These are phyloP conservation scores for Thelephora terrestris DNA, from an alignment of 1,284 basidiomycete species.

Conservation along the genomic window DNA sequence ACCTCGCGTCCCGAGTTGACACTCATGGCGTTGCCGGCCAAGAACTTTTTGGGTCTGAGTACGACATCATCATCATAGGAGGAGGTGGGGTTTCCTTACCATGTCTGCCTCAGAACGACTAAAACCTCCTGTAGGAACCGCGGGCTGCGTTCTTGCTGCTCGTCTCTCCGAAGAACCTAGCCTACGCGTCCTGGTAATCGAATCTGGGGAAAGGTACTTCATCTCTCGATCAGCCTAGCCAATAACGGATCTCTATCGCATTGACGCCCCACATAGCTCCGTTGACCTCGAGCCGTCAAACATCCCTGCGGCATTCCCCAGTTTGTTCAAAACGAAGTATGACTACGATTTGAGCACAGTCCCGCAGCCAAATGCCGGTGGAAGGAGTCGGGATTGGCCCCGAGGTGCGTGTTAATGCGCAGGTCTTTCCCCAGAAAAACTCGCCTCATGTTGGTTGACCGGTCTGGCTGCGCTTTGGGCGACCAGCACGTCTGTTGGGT, in stretches of 20 bases:
- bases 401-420: slow-evolving; percentile 34
- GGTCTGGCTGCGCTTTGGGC: neutral
- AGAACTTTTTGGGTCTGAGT: neutral
- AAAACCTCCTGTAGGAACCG: slow-evolving; percentile 23
- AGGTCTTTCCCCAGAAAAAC: neutral
- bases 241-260: neutral
- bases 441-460: neutral
- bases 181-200: slow-evolving; percentile 13
- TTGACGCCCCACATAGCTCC: neutral
- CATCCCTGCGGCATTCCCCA: slow-evolving; percentile 11
- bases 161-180: slow-evolving; percentile 13
- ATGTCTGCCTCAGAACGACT: neutral
- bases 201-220: slow-evolving; percentile 12
- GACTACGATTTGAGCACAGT: slow-evolving; percentile 38
- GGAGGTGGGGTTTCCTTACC: slow-evolving; percentile 24
- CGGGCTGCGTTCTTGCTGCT: slow-evolving; percentile 15
- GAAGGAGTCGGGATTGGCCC: slow-evolving; percentile 45
- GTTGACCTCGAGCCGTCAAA: slow-evolving; percentile 8
- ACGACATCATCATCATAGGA: slow-evolving; percentile 38
- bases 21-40: too few species aligned
- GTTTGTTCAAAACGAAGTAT: slow-evolving; percentile 6
- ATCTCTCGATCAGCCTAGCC: neutral
- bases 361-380: slow-evolving; percentile 38
- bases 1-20: too few species aligned
- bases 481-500: slow-evolving; percentile 51